Percentiles rank a stretch among this genome's conserved stretches.
phyloP scores from a whole-genome alignment of 345 rosid species.

The Clarkia xantiana region DNA sequence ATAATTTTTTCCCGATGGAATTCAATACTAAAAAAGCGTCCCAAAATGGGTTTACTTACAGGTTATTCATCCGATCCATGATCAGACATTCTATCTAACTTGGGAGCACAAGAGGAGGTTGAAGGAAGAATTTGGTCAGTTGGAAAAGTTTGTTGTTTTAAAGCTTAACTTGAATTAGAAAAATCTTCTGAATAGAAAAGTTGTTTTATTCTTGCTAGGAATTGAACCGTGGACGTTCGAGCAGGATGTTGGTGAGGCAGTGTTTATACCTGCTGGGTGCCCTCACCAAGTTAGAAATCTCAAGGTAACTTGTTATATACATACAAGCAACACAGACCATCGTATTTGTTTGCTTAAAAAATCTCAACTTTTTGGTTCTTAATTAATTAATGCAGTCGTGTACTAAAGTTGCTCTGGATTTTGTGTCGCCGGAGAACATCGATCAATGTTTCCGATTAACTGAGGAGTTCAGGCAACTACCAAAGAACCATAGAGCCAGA shows the following conservation, averaged over 20 bases:
- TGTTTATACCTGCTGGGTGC: constrained; percentile 88
- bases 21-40: too few relatives aligned
- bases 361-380: background rate
- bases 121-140: constrained; percentile 67
- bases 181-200: too few relatives aligned
- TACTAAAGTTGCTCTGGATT: constrained; percentile 81
- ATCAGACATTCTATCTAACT: constrained; percentile 58
- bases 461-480: constrained; percentile 73
- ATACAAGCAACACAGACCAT: too few relatives aligned
- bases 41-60: constrained; percentile 4
- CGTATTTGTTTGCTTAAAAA: too few relatives aligned
- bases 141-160: too few relatives aligned
- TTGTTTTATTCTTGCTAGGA: constrained; percentile 20
- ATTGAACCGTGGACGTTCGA: constrained; percentile 81
- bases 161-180: too few relatives aligned
- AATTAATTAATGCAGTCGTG: constrained; percentile 61
- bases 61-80: constrained; percentile 77
- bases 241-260: constrained; percentile 72
- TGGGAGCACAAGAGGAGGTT: constrained; percentile 53
- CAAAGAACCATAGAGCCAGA: constrained; percentile 61
- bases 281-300: constrained; percentile 94
- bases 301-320: constrained; percentile 31
- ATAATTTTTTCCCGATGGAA: too few relatives aligned
- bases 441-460: constrained; percentile 66
- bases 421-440: constrained; percentile 77